Base-by-base conservation (phyloP, 177 flowering plant species). In the Vitis hybrid region DNA sequence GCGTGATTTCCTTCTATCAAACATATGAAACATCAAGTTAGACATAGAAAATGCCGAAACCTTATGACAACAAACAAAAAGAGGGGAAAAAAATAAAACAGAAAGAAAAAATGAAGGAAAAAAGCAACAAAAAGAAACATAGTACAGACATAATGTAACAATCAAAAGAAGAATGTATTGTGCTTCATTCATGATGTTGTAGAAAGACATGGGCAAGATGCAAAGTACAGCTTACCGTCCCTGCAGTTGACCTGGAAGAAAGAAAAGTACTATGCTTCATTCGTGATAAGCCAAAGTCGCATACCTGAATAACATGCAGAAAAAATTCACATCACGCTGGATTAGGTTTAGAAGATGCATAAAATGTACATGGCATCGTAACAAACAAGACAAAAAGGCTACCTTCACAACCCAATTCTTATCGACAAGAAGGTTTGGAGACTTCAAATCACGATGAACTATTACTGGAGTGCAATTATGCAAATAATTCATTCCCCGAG, bases 351-450 rank as follows among this genome's bases (percentile, higher is more conserved):
- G 19, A 73, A 14, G 18, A 60, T 19, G 57, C 8, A n/a, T 33
- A 63, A 62, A 7, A 26, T 1, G n/a, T 22, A 50, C 2, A 21
- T 5, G 60, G 15, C 21, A 31, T 26, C 60, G 3, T 62, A 51
- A 71, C 13, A 50, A 18, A 48, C 12, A 45, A 67, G 66, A 75
- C 59, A 12, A 65, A 52, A 56, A 62, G 3, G 13, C 50, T 61
- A 94, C 98, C 98, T 94, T 94, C 64, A 94, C 91, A 76, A 90
- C 94, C 98, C 98, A 94, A 67, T 92, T 94, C 79, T 83, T 92
- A 80, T 94, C 98, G 64, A 94, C 98, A 73, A 94, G 95, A 80
- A 94, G 97, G 80, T 94, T 94, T 67, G 98, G 97, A 45, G 98
- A 88, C 80, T 94, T 94, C 83, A 94, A 79, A 83, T 94, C 98